Evolutionary conservation across 192 early-diverging fungal genomes (phyloP).

Genomic region (Dissophora globulifera): DNA sequence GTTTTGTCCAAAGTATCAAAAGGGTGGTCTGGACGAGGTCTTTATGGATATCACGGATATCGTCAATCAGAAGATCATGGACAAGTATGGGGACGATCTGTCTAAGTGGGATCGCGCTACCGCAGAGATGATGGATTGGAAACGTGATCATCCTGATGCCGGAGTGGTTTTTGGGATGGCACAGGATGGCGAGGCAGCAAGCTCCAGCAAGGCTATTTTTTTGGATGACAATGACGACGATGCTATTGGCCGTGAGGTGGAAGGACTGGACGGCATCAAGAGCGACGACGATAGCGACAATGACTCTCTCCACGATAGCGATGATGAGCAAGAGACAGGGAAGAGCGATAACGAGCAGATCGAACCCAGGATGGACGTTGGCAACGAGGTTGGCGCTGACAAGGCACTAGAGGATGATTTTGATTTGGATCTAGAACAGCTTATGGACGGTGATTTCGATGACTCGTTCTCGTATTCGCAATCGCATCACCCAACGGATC

Average conservation of each 20-base stretch:
- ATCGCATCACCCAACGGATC: background rate
- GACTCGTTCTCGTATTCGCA: slow-evolving; percentile 5
- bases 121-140: slow-evolving; percentile 44
- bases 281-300: too few relatives aligned
- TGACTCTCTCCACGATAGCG: too few relatives aligned
- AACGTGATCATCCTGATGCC: slow-evolving; percentile 50
- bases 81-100: slow-evolving; percentile 46
- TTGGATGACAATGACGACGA: slow-evolving; percentile 5
- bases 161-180: slow-evolving; percentile 61
- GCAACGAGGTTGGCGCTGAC: background rate
- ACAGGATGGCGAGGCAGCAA: slow-evolving; percentile 8
- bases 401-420: slow-evolving; percentile 17
- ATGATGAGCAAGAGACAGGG: too few relatives aligned
- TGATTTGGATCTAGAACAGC: slow-evolving; percentile 23
- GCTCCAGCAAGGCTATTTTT: background rate
- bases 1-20: slow-evolving; percentile 68
- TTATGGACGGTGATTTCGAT: slow-evolving; percentile 15
- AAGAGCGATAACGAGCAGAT: slow-evolving; percentile 8
- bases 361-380: background rate
- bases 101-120: slow-evolving; percentile 46
- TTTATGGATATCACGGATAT: slow-evolving; percentile 86
- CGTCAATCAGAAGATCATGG: slow-evolving; percentile 67
- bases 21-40: slow-evolving; percentile 87
- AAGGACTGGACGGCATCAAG: slow-evolving; percentile 11
- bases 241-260: background rate